A percentile compares a stretch with the other conserved stretches of the same genome.
Evolutionary conservation across 257 asterid species (phyloP).

Genomic region (Leptodermis oblonga): DNA sequence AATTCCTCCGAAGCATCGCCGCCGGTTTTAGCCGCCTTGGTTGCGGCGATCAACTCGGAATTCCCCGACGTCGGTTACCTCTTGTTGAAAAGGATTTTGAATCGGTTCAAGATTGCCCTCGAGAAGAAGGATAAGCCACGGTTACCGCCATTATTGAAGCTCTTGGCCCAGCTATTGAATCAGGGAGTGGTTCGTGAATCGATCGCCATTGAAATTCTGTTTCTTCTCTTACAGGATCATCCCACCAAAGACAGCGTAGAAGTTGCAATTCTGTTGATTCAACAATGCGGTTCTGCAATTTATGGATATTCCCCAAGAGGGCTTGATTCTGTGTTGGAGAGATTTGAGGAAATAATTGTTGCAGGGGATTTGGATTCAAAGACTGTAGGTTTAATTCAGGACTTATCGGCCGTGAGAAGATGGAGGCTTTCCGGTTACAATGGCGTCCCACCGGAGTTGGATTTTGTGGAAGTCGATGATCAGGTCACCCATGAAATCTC

Average conservation of each 20-base stretch:
- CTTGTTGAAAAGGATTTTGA: constrained; percentile 20
- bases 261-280: constrained; percentile 30
- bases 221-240: constrained; percentile 12
- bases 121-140: constrained; percentile 4
- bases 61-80: constrained; percentile 34
- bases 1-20: constrained; percentile 7
- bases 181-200: constrained; percentile 19
- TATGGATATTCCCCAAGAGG: constrained; percentile 24
- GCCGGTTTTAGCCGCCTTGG: constrained; percentile 25
- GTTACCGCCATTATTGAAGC: constrained; percentile 8
- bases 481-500: constrained; percentile 46
- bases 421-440: constrained; percentile 19
- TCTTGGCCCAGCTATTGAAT: constrained; percentile 25
- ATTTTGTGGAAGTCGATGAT: constrained; percentile 36
- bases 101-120: not conserved
- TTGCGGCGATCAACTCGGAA: constrained; percentile 18
- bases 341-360: constrained; percentile 25
- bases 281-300: constrained; percentile 23
- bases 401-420: constrained; percentile 23
- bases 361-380: constrained; percentile 14
- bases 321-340: constrained; percentile 24
- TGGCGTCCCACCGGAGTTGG: constrained; percentile 21
- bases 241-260: constrained; percentile 27
- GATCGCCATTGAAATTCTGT: constrained; percentile 15
- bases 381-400: constrained; percentile 18